Evolutionary conservation across 169 alveolate genomes (phyloP), one percentile per base, ranked within the genome.

Genomic region (Babesia ovis): DNA sequence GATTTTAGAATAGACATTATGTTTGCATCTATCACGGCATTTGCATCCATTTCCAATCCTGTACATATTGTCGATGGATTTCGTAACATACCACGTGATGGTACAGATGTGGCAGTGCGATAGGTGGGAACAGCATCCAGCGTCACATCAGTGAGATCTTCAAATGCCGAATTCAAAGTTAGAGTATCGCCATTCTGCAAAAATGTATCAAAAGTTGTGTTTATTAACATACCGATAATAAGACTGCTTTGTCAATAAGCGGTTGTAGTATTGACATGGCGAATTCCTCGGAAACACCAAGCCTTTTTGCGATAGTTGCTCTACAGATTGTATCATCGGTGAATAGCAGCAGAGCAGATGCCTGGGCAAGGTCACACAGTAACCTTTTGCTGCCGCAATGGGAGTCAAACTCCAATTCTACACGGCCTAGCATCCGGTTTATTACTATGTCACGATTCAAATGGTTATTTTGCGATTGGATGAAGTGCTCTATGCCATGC

Each of bases 281-380:
- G 18, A 4, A 23, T 4, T 32, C 43, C 32, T n/a, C 14, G 58
- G 32, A 14, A 11, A 48, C 53, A 4, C 56, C 43, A 1, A 59
- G 55, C n/a, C 41, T 25, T 8, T 27, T 25, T 3, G 56, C 72
- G n/a, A 79, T 2, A 29, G 64, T 35, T 29, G 11, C 66, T 6
- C 9, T n/a, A 4, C 32, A 2, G 35, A 59, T 18, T 1, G 72
- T 31, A 3, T 20, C n/a, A 4, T 43, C 62, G 4, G 39, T 51
- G 50, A 79, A 79, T 9, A 79, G 39, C 39, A 79, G 1, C 45
- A 79, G 32, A 0, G 73, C 66, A 8, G 83, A 58, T 0, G 86
- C 86, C 62, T 79, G 86, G 2, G 57, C 55, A 6, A 79, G 20
- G 45, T 79, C 77, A 41, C 86, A 79, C n/a, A 31, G 35, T 43